Evolutionary conservation across 2,329 filamentous ascomycete genomes (phyloP), one percentile per base, ranked within the genome.

Genomic region (Hypoxylon sp.): DNA sequence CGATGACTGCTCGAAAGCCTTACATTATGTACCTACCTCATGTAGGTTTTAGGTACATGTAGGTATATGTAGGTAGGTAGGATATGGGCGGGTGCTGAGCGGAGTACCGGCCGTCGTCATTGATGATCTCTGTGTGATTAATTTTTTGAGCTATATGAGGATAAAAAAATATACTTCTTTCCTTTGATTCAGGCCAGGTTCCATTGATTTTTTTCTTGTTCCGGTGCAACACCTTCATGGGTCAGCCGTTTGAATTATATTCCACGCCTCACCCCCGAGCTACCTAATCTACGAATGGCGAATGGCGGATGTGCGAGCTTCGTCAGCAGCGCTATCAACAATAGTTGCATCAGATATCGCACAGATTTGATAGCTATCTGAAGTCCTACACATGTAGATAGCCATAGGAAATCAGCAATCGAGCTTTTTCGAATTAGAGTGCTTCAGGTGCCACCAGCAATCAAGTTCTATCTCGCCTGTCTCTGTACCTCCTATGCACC

Each of bases 401-500:
- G 13, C 10, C 32, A n/a, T 37, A 37, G 15, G 32, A 37, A 37
- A 37, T 15, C 32, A 37, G 30, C 30, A 34, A 34, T 34, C 32
- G 13, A 37, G 32, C 4, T 15, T 37, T n/a, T 37, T 37, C 32
- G 13, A 37, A 37, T 37, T 37, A 15, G 15, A 37, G 15, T 37
- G 32, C 32, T 15, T 37, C 13, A 37, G n/a, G 32, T 37, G 10
- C 37, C 37, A 41, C 7, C 4, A 41, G 37, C 37, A 41, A 41
- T 41, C 37, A 20, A 11, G 37, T 41, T 41, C n/a, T 17, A 11
- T 20, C 37, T 41, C 17, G 20, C 19, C 15, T 48, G 15, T 28
- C 22, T 7, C 22, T 48, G 44, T 28, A 48, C 6, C 24, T n/a
- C n/a, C 10, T 30, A 48, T 48, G 44, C 44, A 48, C 24, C 44